Evolutionary conservation across 129 eudicot genomes (phyloP).

Genomic region (Helichrysum umbraculigerum): DNA sequence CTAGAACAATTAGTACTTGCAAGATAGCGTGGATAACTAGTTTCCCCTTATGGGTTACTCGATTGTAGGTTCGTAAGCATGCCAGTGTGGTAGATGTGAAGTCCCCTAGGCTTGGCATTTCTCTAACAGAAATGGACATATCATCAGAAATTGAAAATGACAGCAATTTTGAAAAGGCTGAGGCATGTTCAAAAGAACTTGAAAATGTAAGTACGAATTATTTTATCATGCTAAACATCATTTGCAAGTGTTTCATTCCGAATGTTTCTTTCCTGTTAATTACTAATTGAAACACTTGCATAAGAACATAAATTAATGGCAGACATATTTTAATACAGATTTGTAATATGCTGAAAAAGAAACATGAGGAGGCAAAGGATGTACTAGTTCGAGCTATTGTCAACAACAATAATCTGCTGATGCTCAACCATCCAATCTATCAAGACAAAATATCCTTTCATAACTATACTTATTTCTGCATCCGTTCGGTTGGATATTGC

Average conservation of each 20-base stretch:
- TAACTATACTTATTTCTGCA: neutral
- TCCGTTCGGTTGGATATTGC: neutral
- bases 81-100: slow-evolving; percentile 30
- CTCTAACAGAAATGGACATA: slow-evolving; percentile 36
- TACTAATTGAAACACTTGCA: slow-evolving; percentile 3
- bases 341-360: slow-evolving; percentile 78
- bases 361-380: slow-evolving; percentile 93
- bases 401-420: slow-evolving; percentile 74
- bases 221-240: slow-evolving; percentile 10
- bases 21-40: neutral
- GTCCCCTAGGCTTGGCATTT: slow-evolving; percentile 34
- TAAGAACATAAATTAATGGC: neutral
- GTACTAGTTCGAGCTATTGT: slow-evolving; percentile 77
- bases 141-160: slow-evolving; percentile 44
- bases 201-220: slow-evolving; percentile 60
- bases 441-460: slow-evolving; percentile 84
- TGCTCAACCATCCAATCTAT: slow-evolving; percentile 76
- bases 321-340: slow-evolving; percentile 50
- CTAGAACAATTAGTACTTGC: slow-evolving; percentile 9
- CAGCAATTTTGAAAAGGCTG: slow-evolving; percentile 59
- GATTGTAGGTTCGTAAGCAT: slow-evolving; percentile 37
- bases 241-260: neutral
- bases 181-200: slow-evolving; percentile 79
- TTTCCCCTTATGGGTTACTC: slow-evolving; percentile 4
- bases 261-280: neutral